These are phyloP conservation scores for Crithidia sp. DNA, from an alignment of 208 protist species.

Conservation along the genomic window DNA sequence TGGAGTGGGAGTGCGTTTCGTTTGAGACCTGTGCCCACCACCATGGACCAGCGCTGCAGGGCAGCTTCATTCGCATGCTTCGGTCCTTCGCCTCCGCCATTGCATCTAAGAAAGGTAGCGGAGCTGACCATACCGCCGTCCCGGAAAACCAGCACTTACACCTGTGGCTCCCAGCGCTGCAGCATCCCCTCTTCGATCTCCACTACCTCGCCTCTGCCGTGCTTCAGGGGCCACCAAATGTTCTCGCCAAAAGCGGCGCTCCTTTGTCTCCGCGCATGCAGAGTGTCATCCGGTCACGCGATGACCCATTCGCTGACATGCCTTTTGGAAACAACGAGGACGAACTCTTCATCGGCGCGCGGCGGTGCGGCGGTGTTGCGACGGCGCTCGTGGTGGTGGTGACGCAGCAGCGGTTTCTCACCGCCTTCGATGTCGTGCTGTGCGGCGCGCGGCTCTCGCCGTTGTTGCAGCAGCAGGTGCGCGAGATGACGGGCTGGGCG, in stretches of 20 bases:
- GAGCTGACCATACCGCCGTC: background rate
- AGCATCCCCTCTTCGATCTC: conserved; percentile 50
- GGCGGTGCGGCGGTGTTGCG: background rate
- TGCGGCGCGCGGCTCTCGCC: conserved; percentile 60
- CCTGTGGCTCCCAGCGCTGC: conserved; percentile 73
- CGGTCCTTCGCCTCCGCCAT: conserved; percentile 13
- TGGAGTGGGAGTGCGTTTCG: conserved; percentile 16
- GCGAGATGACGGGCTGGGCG: conserved; percentile 43
- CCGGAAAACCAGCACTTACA: conserved; percentile 11
- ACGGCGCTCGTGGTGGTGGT: conserved; percentile 57
- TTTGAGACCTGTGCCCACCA: conserved; percentile 4
- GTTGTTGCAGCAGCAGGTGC: conserved; percentile 48
- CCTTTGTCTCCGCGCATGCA: background rate
- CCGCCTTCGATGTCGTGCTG: conserved; percentile 66
- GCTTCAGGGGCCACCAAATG: background rate
- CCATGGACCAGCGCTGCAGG: conserved; percentile 7
- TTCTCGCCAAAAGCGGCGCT: background rate
- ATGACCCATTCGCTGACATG: background rate
- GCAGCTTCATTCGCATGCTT: conserved; percentile 17
- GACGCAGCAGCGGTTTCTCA: conserved; percentile 58
- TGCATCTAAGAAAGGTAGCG: background rate
- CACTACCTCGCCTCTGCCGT: conserved; percentile 15
- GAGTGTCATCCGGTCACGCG: background rate
- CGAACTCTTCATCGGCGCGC: conserved; percentile 17
- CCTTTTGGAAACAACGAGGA: conserved; percentile 3